These are phyloP conservation scores for Xylariaceae sp. DNA, from an alignment of 2,329 filamentous ascomycete genomes.

Conservation along the genomic window DNA sequence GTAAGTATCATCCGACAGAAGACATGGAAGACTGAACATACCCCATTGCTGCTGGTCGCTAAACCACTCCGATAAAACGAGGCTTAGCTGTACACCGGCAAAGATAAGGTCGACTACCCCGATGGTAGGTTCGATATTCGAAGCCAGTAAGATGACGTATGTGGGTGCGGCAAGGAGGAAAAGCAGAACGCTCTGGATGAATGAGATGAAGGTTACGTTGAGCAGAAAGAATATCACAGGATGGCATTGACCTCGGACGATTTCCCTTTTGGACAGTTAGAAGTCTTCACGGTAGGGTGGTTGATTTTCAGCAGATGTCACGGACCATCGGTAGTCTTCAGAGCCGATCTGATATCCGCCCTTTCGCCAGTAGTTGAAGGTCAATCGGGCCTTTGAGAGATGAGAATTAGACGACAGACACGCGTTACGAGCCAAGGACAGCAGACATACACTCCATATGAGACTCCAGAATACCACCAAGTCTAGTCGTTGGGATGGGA, in stretches of 20 bases:
- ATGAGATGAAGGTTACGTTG: constrained; percentile 84
- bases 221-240: constrained; percentile 70
- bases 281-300: background rate
- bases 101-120: constrained; percentile 45
- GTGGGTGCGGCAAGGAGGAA: constrained; percentile 69
- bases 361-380: constrained; percentile 95
- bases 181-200: constrained; percentile 76
- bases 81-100: constrained; percentile 40
- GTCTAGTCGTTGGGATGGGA: constrained; percentile 67
- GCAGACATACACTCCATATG: constrained; percentile 68
- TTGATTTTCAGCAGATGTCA: background rate
- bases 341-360: constrained; percentile 84
- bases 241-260: constrained; percentile 63
- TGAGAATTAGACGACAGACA: constrained; percentile 18
- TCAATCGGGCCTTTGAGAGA: constrained; percentile 61
- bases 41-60: constrained; percentile 93
- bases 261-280: constrained; percentile 47
- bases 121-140: constrained; percentile 52
- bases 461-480: constrained; percentile 64
- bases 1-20: constrained; percentile 15
- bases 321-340: constrained; percentile 86
- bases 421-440: constrained; percentile 7
- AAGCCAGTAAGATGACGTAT: constrained; percentile 73
- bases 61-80: constrained; percentile 65
- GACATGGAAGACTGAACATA: constrained; percentile 34